A percentile compares a stretch with the other conserved stretches of the same genome.
phyloP scores from a whole-genome alignment of 345 rosid genomes.

The Eutrema japonicum region DNA sequence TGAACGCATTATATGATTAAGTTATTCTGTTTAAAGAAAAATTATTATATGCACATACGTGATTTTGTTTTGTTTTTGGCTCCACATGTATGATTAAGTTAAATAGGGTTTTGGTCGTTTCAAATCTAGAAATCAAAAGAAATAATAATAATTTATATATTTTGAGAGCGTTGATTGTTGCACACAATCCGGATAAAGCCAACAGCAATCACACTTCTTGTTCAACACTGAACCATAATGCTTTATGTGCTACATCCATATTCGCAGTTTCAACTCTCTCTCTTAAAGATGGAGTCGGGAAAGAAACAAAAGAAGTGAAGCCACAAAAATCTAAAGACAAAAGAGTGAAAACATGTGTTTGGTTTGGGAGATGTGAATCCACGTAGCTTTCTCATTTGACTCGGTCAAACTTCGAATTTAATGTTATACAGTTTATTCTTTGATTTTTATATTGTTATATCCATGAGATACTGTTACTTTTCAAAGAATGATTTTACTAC shows the following conservation, averaged over 20 bases:
- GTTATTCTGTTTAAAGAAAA: not conserved
- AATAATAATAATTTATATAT: not conserved
- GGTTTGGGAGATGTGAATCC: slow-evolving; percentile 37
- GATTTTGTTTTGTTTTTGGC: no score
- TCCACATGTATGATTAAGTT: no score
- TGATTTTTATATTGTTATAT: slow-evolving; percentile 11
- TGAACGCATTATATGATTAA: not conserved
- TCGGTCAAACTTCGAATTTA: slow-evolving; percentile 36
- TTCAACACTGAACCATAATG: slow-evolving; percentile 32
- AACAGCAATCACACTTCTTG: slow-evolving; percentile 26
- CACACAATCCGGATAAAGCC: slow-evolving; percentile 32
- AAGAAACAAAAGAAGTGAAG: slow-evolving; percentile 37
- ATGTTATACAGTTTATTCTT: slow-evolving; percentile 21
- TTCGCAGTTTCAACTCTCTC: slow-evolving; percentile 17
- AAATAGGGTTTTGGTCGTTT: not conserved
- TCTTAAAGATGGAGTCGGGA: slow-evolving; percentile 18
- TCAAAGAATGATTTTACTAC: slow-evolving; percentile 1
- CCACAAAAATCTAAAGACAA: slow-evolving; percentile 41
- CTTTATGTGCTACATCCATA: slow-evolving; percentile 22
- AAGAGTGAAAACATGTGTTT: slow-evolving; percentile 43
- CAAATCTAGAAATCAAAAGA: not conserved
- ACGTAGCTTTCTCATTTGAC: slow-evolving; percentile 34
- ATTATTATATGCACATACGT: not conserved
- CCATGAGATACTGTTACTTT: not conserved
- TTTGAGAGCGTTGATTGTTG: slow-evolving; percentile 23